Percentiles rank a stretch among this genome's conserved stretches.
These are phyloP conservation scores for Sphaerobolus stellatus DNA, from an alignment of 1,284 basidiomycete species.

Conservation along the genomic window DNA sequence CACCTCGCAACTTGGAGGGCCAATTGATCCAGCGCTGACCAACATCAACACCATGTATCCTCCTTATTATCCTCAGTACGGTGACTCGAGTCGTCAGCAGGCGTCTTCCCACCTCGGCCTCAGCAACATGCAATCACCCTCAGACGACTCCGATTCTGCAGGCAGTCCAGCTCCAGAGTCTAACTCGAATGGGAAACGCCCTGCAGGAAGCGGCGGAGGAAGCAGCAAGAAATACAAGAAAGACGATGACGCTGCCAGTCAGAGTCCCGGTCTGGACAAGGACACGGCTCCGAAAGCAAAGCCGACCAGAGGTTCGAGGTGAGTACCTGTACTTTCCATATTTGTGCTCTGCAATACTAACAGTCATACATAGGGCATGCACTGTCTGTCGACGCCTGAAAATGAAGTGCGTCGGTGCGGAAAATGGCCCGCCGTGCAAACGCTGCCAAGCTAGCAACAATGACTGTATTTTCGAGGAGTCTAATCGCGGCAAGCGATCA, in stretches of 20 bases:
- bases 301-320: slow-evolving; percentile 85
- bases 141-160: slow-evolving; percentile 70
- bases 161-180: slow-evolving; percentile 68
- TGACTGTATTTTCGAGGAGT: slow-evolving; percentile 94
- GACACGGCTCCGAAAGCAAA: slow-evolving; percentile 71
- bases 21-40: slow-evolving; percentile 14
- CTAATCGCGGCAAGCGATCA: slow-evolving; percentile 89
- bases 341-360: slow-evolving; percentile 4
- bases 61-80: slow-evolving; percentile 11
- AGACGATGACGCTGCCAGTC: slow-evolving; percentile 41
- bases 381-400: slow-evolving; percentile 94
- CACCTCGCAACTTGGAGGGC: not conserved
- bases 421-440: slow-evolving; percentile 90
- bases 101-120: slow-evolving; percentile 31
- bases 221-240: slow-evolving; percentile 58
- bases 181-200: slow-evolving; percentile 57
- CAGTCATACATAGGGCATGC: slow-evolving; percentile 64
- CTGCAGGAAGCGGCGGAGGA: slow-evolving; percentile 31
- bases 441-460: slow-evolving; percentile 78
- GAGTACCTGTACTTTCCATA: slow-evolving; percentile 24
- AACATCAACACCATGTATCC: slow-evolving; percentile 8
- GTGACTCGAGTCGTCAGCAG: slow-evolving; percentile 19
- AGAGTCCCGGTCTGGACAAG: slow-evolving; percentile 56
- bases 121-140: slow-evolving; percentile 51
- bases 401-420: slow-evolving; percentile 97